Evolutionary conservation across 805 yeast species (phyloP), one percentile per base, ranked within the genome.

Genomic region (Pichia sporocuriosa): DNA sequence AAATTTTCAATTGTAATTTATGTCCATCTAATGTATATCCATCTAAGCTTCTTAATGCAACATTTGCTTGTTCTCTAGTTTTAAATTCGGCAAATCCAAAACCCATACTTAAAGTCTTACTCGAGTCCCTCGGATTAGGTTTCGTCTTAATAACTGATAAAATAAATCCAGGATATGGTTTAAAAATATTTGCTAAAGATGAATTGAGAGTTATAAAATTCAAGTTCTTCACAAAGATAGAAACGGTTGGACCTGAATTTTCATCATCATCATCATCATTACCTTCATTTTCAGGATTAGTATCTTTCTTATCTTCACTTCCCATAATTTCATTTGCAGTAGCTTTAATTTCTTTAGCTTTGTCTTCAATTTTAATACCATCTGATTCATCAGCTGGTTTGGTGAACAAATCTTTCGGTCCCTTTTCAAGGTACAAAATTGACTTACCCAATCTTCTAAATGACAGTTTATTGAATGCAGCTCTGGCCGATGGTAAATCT

Each of bases 41-140:
- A 60, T 89, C 85, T 67, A 87, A 65, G 0, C 81, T 72, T 26
- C 70, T 61, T 36, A 87, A 77, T 6, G 96, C 97, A 11, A 73
- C 69, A 31, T 75, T 70, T 0, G 98, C 98, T 54, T 83, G 79
- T 30, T 79, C 85, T 50, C 75, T 77, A 2, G 89, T 76, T 51
- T 69, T 77, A 63, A 87, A 93, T 63, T 93, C 98, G 12, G 77
- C 96, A 65, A 93, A 93, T 1, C 98, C 98, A 56, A 88, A 93
- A 17, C 98, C 98, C 98, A 93, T 93, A 53, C 96, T 87, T 45
- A 79, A 71, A n/a, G 70, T 65, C 43, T 74, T 74, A 10, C 80
- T 82, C 2, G 73, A 57, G 46, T 77, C 73, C 62, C 79, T 85
- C 28, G 95, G 77, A 64, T 90, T 95, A 1, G 96, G 89, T 59